These are phyloP conservation scores for Curvularia sp. DNA, from an alignment of 2,329 filamentous ascomycete genomes.

Conservation along the genomic window DNA sequence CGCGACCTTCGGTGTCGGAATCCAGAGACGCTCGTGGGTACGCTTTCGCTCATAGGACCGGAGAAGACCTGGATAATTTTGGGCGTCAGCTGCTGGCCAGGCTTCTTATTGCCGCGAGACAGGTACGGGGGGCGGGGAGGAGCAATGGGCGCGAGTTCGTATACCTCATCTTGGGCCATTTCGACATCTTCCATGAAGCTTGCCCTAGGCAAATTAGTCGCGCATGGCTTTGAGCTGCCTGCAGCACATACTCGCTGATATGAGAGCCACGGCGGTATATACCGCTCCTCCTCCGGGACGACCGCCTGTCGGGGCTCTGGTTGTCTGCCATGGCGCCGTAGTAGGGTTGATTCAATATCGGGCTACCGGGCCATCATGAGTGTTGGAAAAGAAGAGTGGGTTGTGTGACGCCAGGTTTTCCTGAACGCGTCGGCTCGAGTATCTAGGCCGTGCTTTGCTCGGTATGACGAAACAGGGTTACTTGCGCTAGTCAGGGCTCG, in stretches of 20 bases:
- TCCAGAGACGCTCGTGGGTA: constrained; percentile 92
- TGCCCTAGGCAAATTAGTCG: constrained; percentile 26
- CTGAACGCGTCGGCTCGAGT: constrained; percentile 12
- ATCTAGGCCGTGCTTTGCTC: constrained; percentile 10
- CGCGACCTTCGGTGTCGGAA: constrained; percentile 84
- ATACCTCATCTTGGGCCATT: constrained; percentile 95
- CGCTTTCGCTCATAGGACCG: constrained; percentile 90
- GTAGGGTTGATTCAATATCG: neutral
- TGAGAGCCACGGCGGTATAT: constrained; percentile 74
- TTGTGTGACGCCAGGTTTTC: constrained; percentile 14
- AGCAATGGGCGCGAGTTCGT: constrained; percentile 41
- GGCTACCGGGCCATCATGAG: constrained; percentile 27
- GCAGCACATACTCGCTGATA: constrained; percentile 56
- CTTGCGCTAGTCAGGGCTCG: constrained; percentile 14
- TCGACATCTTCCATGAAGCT: constrained; percentile 96
- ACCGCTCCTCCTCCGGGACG: constrained; percentile 42
- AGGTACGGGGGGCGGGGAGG: constrained; percentile 20
- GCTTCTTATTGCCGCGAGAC: constrained; percentile 17
- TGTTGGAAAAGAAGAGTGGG: neutral
- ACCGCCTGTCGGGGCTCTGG: constrained; percentile 46
- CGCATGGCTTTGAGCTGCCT: constrained; percentile 1
- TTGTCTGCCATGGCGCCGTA: constrained; percentile 38
- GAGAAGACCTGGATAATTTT: constrained; percentile 71
- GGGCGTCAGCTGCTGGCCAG: constrained; percentile 47
- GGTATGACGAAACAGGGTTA: constrained; percentile 16